Conservation (phyloP, 805 yeast species). For the Komagataella phaffii region DNA sequence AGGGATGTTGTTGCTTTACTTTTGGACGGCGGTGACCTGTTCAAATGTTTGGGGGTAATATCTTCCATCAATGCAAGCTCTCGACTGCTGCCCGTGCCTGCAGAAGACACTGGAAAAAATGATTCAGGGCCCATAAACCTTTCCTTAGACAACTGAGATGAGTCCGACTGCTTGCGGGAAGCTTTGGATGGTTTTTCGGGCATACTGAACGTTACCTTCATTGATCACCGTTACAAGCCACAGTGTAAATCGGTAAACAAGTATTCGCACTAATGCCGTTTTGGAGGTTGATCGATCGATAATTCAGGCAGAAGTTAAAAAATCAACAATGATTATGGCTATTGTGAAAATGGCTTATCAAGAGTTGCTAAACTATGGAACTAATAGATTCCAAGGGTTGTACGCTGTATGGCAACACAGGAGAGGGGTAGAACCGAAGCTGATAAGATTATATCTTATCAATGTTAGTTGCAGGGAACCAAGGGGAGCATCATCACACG, state of each 20-base stretch:
- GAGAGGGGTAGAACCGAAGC: background rate
- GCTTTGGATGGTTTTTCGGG: background rate
- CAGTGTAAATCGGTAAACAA: background rate
- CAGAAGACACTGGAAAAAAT: background rate
- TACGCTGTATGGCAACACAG: background rate
- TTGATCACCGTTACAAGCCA: background rate
- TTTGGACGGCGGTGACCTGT: background rate
- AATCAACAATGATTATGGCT: background rate
- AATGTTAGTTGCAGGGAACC: background rate
- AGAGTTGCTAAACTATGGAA: background rate
- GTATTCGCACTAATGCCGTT: background rate
- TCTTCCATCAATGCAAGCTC: background rate
- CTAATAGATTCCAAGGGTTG: background rate
- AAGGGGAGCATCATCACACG: background rate
- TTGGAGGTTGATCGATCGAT: background rate
- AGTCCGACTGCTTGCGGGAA: background rate
- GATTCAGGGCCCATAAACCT: background rate
- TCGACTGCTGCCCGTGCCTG: background rate
- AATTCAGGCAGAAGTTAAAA: background rate
- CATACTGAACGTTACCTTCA: background rate
- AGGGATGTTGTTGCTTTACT: background rate
- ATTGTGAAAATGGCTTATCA: background rate
- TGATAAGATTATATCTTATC: background rate
- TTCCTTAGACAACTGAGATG: background rate
- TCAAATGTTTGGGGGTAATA: background rate